phyloP scores from a whole-genome alignment of 805 yeast species.

The Wickerhamomyces bisporus region DNA sequence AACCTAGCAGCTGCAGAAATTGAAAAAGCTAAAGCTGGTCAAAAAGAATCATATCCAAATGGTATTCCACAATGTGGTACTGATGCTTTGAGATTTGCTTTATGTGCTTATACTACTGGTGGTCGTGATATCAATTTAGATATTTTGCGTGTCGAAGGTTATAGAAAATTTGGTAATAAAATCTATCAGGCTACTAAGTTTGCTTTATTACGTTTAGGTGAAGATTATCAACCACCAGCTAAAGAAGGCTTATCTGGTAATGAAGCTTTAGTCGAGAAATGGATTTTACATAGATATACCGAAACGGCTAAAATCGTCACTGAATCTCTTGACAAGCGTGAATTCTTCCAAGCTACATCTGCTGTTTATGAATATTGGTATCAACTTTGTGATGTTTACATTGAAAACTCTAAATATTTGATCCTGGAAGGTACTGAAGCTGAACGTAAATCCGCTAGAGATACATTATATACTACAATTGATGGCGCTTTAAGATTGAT shows the following conservation, averaged over 20 bases:
- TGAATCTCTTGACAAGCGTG: conserved; percentile 72
- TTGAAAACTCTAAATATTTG: conserved; percentile 92
- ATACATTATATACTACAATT: conserved; percentile 87
- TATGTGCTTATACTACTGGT: conserved; percentile 98
- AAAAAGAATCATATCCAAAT: conserved; percentile 82
- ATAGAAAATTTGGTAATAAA: conserved; percentile 99
- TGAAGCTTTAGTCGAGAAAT: conserved; percentile 89
- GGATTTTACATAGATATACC: conserved; percentile 89
- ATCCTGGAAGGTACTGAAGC: conserved; percentile 85
- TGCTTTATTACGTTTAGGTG: conserved; percentile 88
- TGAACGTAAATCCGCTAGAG: conserved; percentile 86
- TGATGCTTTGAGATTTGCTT: conserved; percentile 95
- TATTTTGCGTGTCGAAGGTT: conserved; percentile 95
- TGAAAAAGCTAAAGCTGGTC: conserved; percentile 83
- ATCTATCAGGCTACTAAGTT: conserved; percentile 98
- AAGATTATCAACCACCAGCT: conserved; percentile 79
- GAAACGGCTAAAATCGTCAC: conserved; percentile 60
- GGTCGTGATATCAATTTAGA: conserved; percentile 97
- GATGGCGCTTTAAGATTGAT: conserved; percentile 88
- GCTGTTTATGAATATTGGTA: conserved; percentile 93
- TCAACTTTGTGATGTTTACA: conserved; percentile 94
- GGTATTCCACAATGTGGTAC: conserved; percentile 99
- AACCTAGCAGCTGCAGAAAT: conserved; percentile 88
- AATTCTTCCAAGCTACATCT: conserved; percentile 82
- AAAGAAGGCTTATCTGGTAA: conserved; percentile 59